A percentile compares a stretch with the other conserved stretches of the same genome.
Conservation (phyloP, 257 asterid genomes). For the Gentiana straminea region DNA sequence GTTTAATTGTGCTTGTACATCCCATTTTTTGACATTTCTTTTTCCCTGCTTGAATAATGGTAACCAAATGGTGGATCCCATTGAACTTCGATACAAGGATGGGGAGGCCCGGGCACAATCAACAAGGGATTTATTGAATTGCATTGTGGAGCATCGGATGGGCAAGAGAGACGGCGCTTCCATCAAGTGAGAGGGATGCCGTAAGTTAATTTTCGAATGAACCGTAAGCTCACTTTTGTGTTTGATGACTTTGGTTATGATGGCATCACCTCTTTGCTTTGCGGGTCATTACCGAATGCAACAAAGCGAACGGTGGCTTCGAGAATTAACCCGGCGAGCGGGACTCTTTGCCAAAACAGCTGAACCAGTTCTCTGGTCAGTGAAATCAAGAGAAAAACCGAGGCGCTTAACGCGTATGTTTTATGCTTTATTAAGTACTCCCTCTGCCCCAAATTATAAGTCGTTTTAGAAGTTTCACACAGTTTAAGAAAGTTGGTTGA, state of each 20-base stretch:
- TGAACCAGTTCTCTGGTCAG: constrained; percentile 75
- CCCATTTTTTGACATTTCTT: background rate
- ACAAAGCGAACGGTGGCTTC: constrained; percentile 79
- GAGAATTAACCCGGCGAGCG: constrained; percentile 63
- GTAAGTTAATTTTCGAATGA: constrained; percentile 28
- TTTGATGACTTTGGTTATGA: background rate
- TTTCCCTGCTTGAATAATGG: background rate
- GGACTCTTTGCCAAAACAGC: constrained; percentile 63
- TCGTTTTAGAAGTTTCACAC: no score
- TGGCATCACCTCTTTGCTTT: constrained; percentile 7
- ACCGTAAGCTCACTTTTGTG: background rate
- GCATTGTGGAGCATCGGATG: constrained; percentile 48
- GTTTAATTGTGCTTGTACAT: background rate
- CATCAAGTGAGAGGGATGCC: constrained; percentile 50
- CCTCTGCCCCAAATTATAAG: no score
- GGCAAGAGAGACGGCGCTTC: constrained; percentile 56
- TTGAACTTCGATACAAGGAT: constrained; percentile 73
- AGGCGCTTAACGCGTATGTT: constrained; percentile 67
- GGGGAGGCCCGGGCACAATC: constrained; percentile 72
- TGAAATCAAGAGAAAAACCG: constrained; percentile 57
- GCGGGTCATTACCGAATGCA: constrained; percentile 71
- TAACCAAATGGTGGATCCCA: constrained; percentile 70
- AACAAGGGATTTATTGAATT: constrained; percentile 39
- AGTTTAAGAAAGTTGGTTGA: no score
- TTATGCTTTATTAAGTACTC: constrained; percentile 9